phyloP scores from a whole-genome alignment of 148 eudicot genomes.

The Polygonum maritimum region DNA sequence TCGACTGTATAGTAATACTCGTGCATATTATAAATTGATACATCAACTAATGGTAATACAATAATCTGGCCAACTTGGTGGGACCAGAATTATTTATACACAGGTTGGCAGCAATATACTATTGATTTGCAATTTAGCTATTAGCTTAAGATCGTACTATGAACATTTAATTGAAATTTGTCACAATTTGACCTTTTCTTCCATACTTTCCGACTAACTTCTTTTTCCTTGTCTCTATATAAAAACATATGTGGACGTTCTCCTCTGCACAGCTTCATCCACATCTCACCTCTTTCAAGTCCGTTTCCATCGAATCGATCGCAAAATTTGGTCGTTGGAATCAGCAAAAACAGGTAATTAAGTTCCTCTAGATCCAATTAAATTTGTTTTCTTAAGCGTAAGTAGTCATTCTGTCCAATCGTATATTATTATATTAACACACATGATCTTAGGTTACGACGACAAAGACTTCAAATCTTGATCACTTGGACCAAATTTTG shows the following conservation, averaged over 20 bases:
- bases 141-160: neutral
- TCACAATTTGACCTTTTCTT: neutral
- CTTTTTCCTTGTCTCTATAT: neutral
- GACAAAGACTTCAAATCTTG: too few relatives aligned
- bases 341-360: neutral
- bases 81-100: neutral
- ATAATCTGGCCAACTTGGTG: neutral
- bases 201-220: neutral
- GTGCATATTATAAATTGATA: too few relatives aligned
- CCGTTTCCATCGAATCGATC: neutral
- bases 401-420: too few relatives aligned
- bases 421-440: too few relatives aligned
- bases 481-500: too few relatives aligned
- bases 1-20: too few relatives aligned
- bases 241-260: neutral
- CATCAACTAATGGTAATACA: too few relatives aligned
- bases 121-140: neutral
- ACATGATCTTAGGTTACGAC: too few relatives aligned
- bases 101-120: neutral
- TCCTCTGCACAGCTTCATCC: neutral
- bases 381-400: too few relatives aligned
- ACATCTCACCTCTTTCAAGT: neutral
- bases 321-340: too few relatives aligned
- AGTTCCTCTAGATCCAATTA: neutral
- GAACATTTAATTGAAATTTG: neutral